phyloP scores from a whole-genome alignment of 164 flowering plant species.

The Warburgia ugandensis region DNA sequence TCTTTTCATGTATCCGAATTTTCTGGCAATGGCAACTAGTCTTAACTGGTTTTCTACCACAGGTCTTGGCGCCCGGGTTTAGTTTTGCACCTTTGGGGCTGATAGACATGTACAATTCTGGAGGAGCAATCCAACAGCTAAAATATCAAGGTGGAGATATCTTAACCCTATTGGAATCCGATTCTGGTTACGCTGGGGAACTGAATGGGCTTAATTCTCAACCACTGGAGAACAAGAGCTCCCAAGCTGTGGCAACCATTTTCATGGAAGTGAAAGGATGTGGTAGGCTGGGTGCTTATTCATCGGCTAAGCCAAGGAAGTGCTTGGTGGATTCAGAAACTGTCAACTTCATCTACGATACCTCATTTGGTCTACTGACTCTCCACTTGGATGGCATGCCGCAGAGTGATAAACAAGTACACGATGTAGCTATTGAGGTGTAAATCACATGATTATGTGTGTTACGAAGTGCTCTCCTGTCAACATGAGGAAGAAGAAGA shows the following conservation, averaged over 20 bases:
- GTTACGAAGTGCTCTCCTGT: no score
- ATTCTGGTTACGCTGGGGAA: constrained; percentile 3
- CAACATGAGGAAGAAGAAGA: no score
- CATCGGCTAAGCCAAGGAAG: constrained; percentile 9
- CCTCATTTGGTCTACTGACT: neutral
- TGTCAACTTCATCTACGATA: neutral
- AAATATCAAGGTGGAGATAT: neutral
- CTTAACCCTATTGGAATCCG: neutral
- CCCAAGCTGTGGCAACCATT: constrained; percentile 3
- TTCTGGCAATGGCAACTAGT: no score
- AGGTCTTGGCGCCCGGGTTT: neutral
- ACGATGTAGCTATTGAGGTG: no score
- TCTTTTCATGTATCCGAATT: neutral
- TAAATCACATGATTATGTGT: no score
- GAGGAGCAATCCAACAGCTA: constrained; percentile 1
- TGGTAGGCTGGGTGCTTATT: constrained; percentile 68
- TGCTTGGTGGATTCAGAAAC: neutral
- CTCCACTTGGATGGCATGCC: neutral
- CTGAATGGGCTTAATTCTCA: constrained; percentile 1
- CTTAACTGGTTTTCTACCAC: no score
- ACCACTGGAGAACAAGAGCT: no score
- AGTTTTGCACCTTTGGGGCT: neutral
- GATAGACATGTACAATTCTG: neutral
- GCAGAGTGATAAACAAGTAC: no score
- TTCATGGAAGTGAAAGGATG: constrained; percentile 60